These are phyloP conservation scores for Aureobasidium mangrovei DNA, from an alignment of 2,329 filamentous ascomycete species.

Conservation along the genomic window DNA sequence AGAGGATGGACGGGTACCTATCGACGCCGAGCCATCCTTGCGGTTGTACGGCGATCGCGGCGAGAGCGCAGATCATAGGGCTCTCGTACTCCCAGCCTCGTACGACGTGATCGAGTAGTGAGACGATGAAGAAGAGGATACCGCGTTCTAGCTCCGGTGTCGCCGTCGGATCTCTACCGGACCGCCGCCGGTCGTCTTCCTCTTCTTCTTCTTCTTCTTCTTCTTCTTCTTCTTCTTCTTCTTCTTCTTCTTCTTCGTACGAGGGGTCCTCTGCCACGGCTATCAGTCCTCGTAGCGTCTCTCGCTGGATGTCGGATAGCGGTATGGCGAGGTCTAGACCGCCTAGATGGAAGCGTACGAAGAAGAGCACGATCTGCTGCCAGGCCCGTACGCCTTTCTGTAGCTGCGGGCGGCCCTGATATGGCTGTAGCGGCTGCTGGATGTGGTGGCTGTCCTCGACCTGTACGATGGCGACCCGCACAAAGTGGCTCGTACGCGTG, in stretches of 20 bases:
- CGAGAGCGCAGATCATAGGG: not conserved
- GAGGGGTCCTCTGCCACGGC: not conserved
- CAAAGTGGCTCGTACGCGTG: not conserved
- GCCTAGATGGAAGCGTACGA: not conserved
- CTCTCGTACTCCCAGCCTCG: not conserved
- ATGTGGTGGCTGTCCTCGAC: not conserved
- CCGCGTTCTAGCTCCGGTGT: not conserved
- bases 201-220: too few species aligned
- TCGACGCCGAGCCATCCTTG: not conserved
- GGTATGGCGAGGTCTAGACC: not conserved
- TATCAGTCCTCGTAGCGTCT: not conserved
- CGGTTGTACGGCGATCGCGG: not conserved
- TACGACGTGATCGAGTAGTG: not conserved
- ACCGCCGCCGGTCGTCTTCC: too few species aligned
- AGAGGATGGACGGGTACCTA: too few species aligned
- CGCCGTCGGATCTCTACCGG: not conserved
- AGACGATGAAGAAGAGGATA: not conserved
- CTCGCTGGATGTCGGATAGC: not conserved
- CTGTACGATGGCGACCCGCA: not conserved
- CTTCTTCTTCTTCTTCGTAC: not conserved
- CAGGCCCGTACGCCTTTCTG: not conserved
- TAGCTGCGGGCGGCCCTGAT: not conserved
- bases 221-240: not conserved
- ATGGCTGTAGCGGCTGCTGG: not conserved
- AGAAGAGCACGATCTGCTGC: not conserved